Percentiles rank a stretch among this genome's conserved stretches.
Evolutionary conservation across 1,284 basidiomycete genomes (phyloP).

Genomic region (Puccinia coronata): DNA sequence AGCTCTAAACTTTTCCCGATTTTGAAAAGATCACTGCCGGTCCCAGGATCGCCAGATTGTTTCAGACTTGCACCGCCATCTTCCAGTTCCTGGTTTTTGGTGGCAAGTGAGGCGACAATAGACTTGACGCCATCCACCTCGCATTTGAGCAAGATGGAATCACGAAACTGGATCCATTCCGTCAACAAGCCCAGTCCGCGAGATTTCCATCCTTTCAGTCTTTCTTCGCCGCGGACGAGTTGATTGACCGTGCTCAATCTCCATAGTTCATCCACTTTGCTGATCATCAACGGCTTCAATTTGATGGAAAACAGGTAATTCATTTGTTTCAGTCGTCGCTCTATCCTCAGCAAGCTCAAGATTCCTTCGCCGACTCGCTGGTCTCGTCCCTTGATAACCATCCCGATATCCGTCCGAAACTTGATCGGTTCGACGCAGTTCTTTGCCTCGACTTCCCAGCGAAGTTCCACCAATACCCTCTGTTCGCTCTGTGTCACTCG

Average conservation of each 20-base stretch:
- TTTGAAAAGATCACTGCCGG: slow-evolving; percentile 67
- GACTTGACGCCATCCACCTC: slow-evolving; percentile 86
- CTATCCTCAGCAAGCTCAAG: slow-evolving; percentile 72
- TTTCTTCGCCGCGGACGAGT: slow-evolving; percentile 87
- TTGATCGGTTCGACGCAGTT: slow-evolving; percentile 77
- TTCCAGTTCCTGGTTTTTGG: background rate
- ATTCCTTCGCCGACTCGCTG: slow-evolving; percentile 78
- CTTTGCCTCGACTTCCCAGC: slow-evolving; percentile 77
- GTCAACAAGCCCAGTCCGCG: slow-evolving; percentile 82
- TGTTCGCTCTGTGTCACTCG: slow-evolving; percentile 76
- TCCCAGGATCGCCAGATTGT: slow-evolving; percentile 57
- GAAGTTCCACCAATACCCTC: slow-evolving; percentile 75
- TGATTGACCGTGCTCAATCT: slow-evolving; percentile 88
- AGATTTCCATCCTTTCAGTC: slow-evolving; percentile 77
- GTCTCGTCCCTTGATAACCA: slow-evolving; percentile 82
- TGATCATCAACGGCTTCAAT: slow-evolving; percentile 79
- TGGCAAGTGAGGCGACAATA: slow-evolving; percentile 63
- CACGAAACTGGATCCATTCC: slow-evolving; percentile 73
- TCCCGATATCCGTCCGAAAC: slow-evolving; percentile 81
- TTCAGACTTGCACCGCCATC: too few species aligned
- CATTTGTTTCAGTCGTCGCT: slow-evolving; percentile 72
- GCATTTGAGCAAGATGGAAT: slow-evolving; percentile 71
- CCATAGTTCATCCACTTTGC: slow-evolving; percentile 87
- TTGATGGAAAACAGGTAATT: slow-evolving; percentile 78
- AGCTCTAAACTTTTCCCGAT: slow-evolving; percentile 69